A percentile compares a stretch with the other conserved stretches of the same genome.
Conservation (phyloP, 2,329 filamentous ascomycete genomes). For the Botrytis cinerea region DNA sequence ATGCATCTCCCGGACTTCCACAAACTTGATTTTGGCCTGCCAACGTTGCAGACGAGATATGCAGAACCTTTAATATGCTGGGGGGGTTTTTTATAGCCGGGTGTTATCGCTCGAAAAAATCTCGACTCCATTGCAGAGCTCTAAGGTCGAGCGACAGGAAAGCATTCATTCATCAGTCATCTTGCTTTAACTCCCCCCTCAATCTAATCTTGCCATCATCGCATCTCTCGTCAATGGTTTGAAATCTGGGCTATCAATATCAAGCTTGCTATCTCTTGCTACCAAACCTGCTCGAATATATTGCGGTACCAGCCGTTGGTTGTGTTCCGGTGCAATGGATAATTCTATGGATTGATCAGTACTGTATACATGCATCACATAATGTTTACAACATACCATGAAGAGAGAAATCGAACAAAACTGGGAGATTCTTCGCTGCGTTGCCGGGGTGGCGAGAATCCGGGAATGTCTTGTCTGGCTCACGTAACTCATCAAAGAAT, state of each 20-base stretch:
- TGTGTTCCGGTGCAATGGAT: slow-evolving; percentile 89
- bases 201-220: slow-evolving; percentile 98
- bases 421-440: slow-evolving; percentile 79
- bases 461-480: slow-evolving; percentile 85
- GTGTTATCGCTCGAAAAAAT: slow-evolving; percentile 38
- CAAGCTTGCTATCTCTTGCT: slow-evolving; percentile 57
- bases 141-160: slow-evolving; percentile 39
- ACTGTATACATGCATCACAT: slow-evolving; percentile 9
- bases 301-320: slow-evolving; percentile 81
- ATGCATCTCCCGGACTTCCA: slow-evolving; percentile 38
- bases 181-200: slow-evolving; percentile 47
- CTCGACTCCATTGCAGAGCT: slow-evolving; percentile 35
- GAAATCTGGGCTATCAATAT: slow-evolving; percentile 89
- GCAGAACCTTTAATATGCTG: slow-evolving; percentile 39
- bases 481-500: slow-evolving; percentile 96
- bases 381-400: slow-evolving; percentile 67
- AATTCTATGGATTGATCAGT: slow-evolving; percentile 63
- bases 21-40: slow-evolving; percentile 36
- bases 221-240: slow-evolving; percentile 88
- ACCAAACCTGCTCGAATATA: slow-evolving; percentile 76
- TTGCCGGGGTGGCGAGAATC: slow-evolving; percentile 85
- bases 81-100: slow-evolving; percentile 31
- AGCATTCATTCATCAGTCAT: slow-evolving; percentile 43
- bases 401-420: slow-evolving; percentile 87
- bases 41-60: slow-evolving; percentile 36